Conservation (phyloP, 1,139 yeast genomes). For the Yamadazyma dushanensis region DNA sequence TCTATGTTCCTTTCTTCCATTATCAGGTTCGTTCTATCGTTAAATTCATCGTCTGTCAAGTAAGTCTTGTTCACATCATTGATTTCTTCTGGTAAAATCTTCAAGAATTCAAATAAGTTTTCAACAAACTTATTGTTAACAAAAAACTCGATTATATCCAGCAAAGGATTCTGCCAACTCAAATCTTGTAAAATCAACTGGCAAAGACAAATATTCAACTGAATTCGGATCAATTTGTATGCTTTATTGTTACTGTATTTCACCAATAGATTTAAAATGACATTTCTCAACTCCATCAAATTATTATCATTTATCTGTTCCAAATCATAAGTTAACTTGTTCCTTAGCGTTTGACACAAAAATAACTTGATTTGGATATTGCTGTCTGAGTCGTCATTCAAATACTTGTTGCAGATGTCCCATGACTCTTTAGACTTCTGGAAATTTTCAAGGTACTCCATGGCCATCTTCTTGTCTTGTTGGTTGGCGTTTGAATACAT, state of each 20-base stretch:
- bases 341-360: constrained; percentile 87
- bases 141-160: constrained; percentile 60
- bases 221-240: constrained; percentile 67
- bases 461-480: constrained; percentile 58
- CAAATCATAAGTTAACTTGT: constrained; percentile 81
- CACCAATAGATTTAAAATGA: constrained; percentile 57
- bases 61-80: constrained; percentile 76
- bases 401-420: constrained; percentile 47
- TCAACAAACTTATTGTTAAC: constrained; percentile 29
- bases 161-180: constrained; percentile 70
- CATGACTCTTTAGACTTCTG: constrained; percentile 80
- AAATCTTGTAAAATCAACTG: constrained; percentile 77
- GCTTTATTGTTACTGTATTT: constrained; percentile 42
- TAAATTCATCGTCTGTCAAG: constrained; percentile 79
- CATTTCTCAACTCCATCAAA: constrained; percentile 56
- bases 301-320: constrained; percentile 62
- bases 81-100: constrained; percentile 89
- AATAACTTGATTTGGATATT: constrained; percentile 65
- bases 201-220: constrained; percentile 77
- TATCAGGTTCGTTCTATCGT: constrained; percentile 63
- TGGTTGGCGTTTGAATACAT: constrained; percentile 58
- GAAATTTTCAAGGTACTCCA: constrained; percentile 69
- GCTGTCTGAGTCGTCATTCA: constrained; percentile 14
- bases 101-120: constrained; percentile 67
- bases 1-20: constrained; percentile 57